phyloP scores from a whole-genome alignment of 2,329 filamentous ascomycete genomes.

The Phialophora tarda region DNA sequence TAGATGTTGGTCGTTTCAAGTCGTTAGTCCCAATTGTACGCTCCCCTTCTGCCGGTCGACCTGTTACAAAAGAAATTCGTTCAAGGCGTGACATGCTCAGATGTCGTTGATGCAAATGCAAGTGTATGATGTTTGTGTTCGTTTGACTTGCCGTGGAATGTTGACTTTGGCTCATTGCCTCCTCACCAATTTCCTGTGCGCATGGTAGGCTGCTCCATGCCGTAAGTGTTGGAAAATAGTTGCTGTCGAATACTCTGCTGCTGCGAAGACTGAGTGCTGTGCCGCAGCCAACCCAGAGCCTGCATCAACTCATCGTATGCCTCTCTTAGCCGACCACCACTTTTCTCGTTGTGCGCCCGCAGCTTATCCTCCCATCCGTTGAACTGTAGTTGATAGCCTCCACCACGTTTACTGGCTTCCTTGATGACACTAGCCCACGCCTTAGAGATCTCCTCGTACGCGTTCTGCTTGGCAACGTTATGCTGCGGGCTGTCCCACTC shows the following conservation, averaged over 20 bases:
- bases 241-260: constrained; percentile 60
- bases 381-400: constrained; percentile 85
- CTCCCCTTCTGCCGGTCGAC: constrained; percentile 11
- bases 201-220: constrained; percentile 47
- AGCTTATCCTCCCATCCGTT: constrained; percentile 92
- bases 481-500: constrained; percentile 89
- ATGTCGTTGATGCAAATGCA: constrained; percentile 19
- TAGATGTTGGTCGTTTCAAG: constrained; percentile 18
- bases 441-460: constrained; percentile 93
- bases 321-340: constrained; percentile 77
- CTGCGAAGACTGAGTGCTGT: constrained; percentile 39
- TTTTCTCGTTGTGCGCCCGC: constrained; percentile 83
- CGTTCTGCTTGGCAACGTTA: constrained; percentile 90
- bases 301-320: constrained; percentile 78
- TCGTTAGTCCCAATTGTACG: constrained; percentile 26
- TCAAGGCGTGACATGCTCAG: constrained; percentile 21
- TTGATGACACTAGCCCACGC: constrained; percentile 92
- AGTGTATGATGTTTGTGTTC: constrained; percentile 16
- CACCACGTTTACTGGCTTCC: constrained; percentile 87
- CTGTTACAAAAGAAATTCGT: constrained; percentile 35
- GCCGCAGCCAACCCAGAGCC: constrained; percentile 79
- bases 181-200: constrained; percentile 38
- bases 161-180: neutral
- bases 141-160: neutral
- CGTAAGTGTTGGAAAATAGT: constrained; percentile 63